Conservation (phyloP, 768 basidiomycete species). For the Paxillus rubicundulus region DNA sequence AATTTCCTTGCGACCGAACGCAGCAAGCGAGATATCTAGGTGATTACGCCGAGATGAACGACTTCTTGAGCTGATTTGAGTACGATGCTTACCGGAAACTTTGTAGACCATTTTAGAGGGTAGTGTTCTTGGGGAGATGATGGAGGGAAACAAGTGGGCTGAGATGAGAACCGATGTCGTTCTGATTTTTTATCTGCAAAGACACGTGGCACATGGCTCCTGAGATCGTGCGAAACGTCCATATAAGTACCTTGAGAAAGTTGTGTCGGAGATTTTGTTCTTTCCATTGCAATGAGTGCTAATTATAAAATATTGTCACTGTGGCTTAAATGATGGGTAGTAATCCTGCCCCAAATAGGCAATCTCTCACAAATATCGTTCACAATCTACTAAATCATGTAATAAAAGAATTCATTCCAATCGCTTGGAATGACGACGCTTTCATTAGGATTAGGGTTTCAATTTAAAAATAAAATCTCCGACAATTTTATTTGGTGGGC, state of each 20-base stretch:
- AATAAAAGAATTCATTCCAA: no score
- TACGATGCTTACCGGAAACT: constrained; percentile 65
- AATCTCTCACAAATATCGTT: no score
- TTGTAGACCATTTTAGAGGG: constrained; percentile 71
- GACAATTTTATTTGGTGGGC: no score
- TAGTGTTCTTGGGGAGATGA: constrained; percentile 12
- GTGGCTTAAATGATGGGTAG: no score
- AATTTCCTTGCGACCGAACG: constrained; percentile 99
- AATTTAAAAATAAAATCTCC: no score
- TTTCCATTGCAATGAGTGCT: no score
- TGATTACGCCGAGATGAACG: constrained; percentile 2
- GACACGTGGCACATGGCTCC: constrained; percentile 23
- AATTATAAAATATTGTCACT: no score
- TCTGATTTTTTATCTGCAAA: constrained; percentile 32
- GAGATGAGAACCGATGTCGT: constrained; percentile 15
- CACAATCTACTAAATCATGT: no score
- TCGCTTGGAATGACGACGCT: no score
- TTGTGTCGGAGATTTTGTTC: no score
- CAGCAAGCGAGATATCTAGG: constrained; percentile 91
- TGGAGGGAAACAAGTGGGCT: constrained; percentile 22
- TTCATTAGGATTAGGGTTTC: no score
- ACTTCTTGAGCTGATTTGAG: neutral
- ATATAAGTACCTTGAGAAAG: constrained; percentile 14
- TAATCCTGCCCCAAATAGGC: no score
- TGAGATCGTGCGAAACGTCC: constrained; percentile 23